phyloP scores from a whole-genome alignment of 2,329 filamentous ascomycete species.

The Incumbomyces delicatus region DNA sequence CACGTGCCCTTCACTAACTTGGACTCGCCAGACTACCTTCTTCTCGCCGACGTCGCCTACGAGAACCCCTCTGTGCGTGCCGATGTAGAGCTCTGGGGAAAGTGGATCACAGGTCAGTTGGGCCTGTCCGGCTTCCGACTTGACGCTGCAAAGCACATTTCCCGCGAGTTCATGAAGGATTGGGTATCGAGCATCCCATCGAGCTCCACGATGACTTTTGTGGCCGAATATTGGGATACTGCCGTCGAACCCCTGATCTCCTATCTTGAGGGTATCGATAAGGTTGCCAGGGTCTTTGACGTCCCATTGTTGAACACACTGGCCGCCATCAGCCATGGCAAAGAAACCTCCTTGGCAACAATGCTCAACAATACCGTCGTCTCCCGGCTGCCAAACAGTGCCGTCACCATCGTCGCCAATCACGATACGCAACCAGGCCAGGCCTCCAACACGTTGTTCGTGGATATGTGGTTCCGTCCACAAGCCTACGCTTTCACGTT shows the following conservation, averaged over 20 bases:
- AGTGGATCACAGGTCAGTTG: constrained; percentile 55
- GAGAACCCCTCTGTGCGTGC: constrained; percentile 51
- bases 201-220: constrained; percentile 29
- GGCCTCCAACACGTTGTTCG: constrained; percentile 11
- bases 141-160: constrained; percentile 67
- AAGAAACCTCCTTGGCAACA: not conserved
- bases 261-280: not conserved
- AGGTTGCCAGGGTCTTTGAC: not conserved
- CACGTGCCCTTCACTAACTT: not conserved
- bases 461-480: constrained; percentile 47
- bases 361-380: not conserved
- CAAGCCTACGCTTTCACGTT: constrained; percentile 64
- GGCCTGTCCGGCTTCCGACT: constrained; percentile 61
- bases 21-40: constrained; percentile 24
- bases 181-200: constrained; percentile 28
- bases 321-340: not conserved
- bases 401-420: constrained; percentile 35
- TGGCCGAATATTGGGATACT: constrained; percentile 62
- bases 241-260: not conserved
- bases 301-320: not conserved
- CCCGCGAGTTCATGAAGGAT: constrained; percentile 47
- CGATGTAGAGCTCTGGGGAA: constrained; percentile 58
- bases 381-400: not conserved
- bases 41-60: constrained; percentile 65
- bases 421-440: constrained; percentile 3